phyloP scores from a whole-genome alignment of 2,329 filamentous ascomycete genomes.

The Aureobasidium sp. region DNA sequence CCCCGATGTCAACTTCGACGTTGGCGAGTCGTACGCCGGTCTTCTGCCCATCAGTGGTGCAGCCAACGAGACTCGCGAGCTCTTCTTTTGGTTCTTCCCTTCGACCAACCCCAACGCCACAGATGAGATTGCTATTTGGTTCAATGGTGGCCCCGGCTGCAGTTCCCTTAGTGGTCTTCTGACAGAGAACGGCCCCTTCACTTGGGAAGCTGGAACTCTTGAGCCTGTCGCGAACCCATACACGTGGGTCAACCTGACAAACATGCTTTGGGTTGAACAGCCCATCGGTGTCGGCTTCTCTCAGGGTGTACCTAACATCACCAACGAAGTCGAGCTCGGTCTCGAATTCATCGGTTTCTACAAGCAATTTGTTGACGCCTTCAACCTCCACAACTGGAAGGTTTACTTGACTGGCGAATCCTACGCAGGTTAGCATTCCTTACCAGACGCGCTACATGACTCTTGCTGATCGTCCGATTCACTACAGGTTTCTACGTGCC shows the following conservation, averaged over 20 bases:
- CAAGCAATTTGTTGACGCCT: slow-evolving; percentile 44
- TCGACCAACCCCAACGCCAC: slow-evolving; percentile 34
- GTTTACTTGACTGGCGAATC: slow-evolving; percentile 49
- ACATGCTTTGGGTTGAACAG: slow-evolving; percentile 58
- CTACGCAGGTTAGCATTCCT: slow-evolving; percentile 36
- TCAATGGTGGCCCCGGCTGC: slow-evolving; percentile 33
- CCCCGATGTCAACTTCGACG: slow-evolving; percentile 34
- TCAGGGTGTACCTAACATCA: slow-evolving; percentile 21
- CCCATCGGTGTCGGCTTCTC: slow-evolving; percentile 22
- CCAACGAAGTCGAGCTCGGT: slow-evolving; percentile 32
- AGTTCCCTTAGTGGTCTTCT: slow-evolving; percentile 35
- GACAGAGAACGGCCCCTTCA: slow-evolving; percentile 35
- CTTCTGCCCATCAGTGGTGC: slow-evolving; percentile 22
- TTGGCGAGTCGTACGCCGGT: slow-evolving; percentile 35
- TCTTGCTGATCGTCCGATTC: too few species aligned
- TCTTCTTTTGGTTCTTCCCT: slow-evolving; percentile 45
- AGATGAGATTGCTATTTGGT: slow-evolving; percentile 31
- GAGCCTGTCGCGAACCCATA: slow-evolving; percentile 35
- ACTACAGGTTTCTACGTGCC: slow-evolving; percentile 36
- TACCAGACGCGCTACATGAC: too few species aligned
- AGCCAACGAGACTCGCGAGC: slow-evolving; percentile 17
- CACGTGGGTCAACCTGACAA: slow-evolving; percentile 55
- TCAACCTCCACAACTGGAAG: slow-evolving; percentile 41
- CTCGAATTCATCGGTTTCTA: slow-evolving; percentile 35
- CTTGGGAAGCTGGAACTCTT: slow-evolving; percentile 35